Evolutionary conservation across 495 filamentous ascomycete genomes (phyloP).

Genomic region (Hypoxylon crocopeplum): DNA sequence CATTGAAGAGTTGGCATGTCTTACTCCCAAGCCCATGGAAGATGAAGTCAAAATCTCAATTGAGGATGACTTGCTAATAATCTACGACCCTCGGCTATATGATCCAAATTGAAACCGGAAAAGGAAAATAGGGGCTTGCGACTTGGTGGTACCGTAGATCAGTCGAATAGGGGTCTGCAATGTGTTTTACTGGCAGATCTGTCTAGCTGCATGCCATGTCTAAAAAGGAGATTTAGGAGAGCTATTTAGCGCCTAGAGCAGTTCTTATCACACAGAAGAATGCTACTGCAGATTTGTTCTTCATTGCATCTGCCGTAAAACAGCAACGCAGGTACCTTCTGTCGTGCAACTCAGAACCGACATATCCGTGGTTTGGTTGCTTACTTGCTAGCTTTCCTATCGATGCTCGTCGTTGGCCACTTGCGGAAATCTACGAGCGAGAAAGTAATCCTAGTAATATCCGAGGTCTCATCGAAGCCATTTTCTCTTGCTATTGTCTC

Average conservation of each 20-base stretch:
- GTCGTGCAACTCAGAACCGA: slow-evolving; percentile 11
- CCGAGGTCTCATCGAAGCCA: neutral
- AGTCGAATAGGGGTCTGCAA: neutral
- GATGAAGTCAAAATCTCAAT: too few species aligned
- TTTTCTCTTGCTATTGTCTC: neutral
- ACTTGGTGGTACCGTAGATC: slow-evolving; percentile 11
- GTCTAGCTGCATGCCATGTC: neutral
- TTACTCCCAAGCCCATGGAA: too few species aligned
- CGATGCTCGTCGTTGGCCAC: neutral
- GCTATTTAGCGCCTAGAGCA: too few species aligned
- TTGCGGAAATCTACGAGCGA: too few species aligned
- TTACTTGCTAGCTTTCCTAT: neutral
- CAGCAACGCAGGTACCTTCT: neutral
- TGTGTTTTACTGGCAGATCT: slow-evolving; percentile 5
- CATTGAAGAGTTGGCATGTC: too few species aligned
- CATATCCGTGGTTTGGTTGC: slow-evolving; percentile 5
- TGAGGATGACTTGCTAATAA: too few species aligned
- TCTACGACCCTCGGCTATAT: too few species aligned
- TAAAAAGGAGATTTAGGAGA: too few species aligned
- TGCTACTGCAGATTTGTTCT: too few species aligned
- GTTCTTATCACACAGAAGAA: too few species aligned
- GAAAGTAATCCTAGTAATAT: too few species aligned
- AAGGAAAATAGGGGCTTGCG: neutral
- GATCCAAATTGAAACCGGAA: slow-evolving; percentile 1
- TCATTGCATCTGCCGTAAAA: too few species aligned